Evolutionary conservation across 441 rosid genomes (phyloP).

Genomic region (Euphorbia schlechtendalii): DNA sequence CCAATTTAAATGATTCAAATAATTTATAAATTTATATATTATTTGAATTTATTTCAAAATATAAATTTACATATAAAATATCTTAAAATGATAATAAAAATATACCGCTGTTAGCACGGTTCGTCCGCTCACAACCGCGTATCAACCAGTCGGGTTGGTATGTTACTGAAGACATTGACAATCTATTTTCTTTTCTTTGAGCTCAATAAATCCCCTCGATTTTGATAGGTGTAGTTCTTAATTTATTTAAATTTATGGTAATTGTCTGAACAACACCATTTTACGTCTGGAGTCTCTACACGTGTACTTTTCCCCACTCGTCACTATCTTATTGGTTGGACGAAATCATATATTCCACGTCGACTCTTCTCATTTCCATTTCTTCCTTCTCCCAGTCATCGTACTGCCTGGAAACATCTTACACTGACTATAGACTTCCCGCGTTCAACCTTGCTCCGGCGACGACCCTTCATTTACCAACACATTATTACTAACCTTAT

Average conservation of each 20-base stretch:
- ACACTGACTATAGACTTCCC: background rate
- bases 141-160: no score
- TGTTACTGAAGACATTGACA: no score
- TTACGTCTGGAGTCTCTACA: conserved; percentile 34
- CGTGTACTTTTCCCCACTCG: conserved; percentile 36
- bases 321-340: background rate
- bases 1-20: no score
- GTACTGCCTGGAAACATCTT: conserved; percentile 1
- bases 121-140: no score
- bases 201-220: no score
- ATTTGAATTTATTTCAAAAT: no score
- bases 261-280: conserved; percentile 23
- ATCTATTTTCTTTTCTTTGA: no score
- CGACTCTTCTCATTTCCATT: background rate
- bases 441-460: conserved; percentile 5
- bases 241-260: background rate
- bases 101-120: no score
- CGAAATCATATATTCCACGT: conserved; percentile 7
- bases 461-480: background rate
- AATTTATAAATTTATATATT: no score
- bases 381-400: background rate
- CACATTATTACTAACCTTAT: background rate
- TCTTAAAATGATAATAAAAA: no score
- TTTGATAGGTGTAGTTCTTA: no score
- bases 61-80: no score